Base-by-base conservation (phyloP, 1,284 basidiomycete genomes). In the Trichosporon asahii region DNA sequence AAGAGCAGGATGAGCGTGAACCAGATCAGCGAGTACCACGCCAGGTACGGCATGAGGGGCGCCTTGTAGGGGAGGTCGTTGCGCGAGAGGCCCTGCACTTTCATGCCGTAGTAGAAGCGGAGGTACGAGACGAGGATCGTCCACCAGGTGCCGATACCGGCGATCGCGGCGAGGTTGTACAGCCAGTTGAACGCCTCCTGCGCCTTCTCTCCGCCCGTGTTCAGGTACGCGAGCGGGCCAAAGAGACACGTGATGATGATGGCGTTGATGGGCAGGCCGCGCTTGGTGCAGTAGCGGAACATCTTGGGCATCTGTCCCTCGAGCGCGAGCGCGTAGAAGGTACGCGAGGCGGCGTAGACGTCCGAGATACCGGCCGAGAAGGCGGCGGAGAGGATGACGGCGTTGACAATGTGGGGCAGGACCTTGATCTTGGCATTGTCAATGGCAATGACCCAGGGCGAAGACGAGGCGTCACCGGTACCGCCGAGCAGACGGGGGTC, bases 291-390 rank as follows among this genome's bases (percentile, higher is more conserved):
- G 65, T 68, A 68, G 49, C 66, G 64, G 73, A 87, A 83, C 68
- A 86, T 67, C 15, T 72, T 72, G 4, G 85, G 85, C 2, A 90
- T 90, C 80, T 93, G 91, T 1, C 90, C 89, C 68, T 91, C 89
- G 63, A 92, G 84, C 0, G 92, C 88, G 33, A 95, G 86, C 53
- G 92, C 93, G 79, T 94, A 94, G 29, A 95, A 85, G 27, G 92
- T 90, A 77, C 94, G 90, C 11, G 91, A 92, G 0, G 91, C 85
- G 69, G 90, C 89, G 85, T 91, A 96, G 53, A 95, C 79, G 85
- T 88, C 90, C 33, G 89, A 90, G 83, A 92, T 94, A 60, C 89
- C 90, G 3, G 94, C 91, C 7, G 91, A 93, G 86, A 94, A 93
- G 2, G 93, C 93, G 65, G 90, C 88, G 33, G 90, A 88, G 69